A percentile compares a stretch with the other conserved stretches of the same genome.
phyloP scores from a whole-genome alignment of 805 yeast genomes.

The Naumovozyma dairenensis region DNA sequence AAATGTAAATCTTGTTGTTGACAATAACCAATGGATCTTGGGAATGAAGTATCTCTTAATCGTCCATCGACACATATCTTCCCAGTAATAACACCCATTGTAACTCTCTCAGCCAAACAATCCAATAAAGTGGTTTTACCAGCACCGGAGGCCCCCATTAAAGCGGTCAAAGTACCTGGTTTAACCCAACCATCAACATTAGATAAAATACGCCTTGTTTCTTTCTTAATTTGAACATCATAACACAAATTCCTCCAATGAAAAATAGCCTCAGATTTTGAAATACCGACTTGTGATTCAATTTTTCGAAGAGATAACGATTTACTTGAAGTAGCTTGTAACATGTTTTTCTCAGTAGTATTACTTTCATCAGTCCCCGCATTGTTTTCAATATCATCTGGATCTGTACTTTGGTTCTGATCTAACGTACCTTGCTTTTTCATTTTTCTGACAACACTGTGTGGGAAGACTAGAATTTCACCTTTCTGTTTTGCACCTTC shows the following conservation, averaged over 20 bases:
- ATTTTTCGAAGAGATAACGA: constrained; percentile 7
- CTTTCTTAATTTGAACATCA: constrained; percentile 53
- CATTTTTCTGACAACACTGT: constrained; percentile 37
- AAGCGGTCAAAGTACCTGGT: constrained; percentile 73
- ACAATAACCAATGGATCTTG: constrained; percentile 58
- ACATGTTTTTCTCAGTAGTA: constrained; percentile 16
- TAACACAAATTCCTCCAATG: constrained; percentile 73
- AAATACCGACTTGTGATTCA: constrained; percentile 21
- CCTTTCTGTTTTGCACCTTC: constrained; percentile 62
- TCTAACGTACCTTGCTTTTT: constrained; percentile 31
- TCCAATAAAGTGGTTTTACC: constrained; percentile 70
- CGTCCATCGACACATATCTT: constrained; percentile 59
- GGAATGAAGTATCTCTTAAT: constrained; percentile 48
- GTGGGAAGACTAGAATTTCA: constrained; percentile 55
- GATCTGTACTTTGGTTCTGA: constrained; percentile 11
- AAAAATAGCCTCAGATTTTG: constrained; percentile 41
- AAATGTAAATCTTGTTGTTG: constrained; percentile 72
- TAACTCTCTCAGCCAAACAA: constrained; percentile 60
- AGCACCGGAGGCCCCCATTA: constrained; percentile 74
- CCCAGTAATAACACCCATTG: constrained; percentile 62
- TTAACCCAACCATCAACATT: constrained; percentile 76
- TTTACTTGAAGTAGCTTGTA: constrained; percentile 15
- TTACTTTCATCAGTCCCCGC: constrained; percentile 9
- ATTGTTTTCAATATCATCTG: constrained; percentile 20
- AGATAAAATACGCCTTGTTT: constrained; percentile 48